A percentile compares a stretch with the other conserved stretches of the same genome.
These are phyloP conservation scores for Ustilago xerochloae DNA, from an alignment of 1,284 basidiomycete genomes.

Conservation along the genomic window DNA sequence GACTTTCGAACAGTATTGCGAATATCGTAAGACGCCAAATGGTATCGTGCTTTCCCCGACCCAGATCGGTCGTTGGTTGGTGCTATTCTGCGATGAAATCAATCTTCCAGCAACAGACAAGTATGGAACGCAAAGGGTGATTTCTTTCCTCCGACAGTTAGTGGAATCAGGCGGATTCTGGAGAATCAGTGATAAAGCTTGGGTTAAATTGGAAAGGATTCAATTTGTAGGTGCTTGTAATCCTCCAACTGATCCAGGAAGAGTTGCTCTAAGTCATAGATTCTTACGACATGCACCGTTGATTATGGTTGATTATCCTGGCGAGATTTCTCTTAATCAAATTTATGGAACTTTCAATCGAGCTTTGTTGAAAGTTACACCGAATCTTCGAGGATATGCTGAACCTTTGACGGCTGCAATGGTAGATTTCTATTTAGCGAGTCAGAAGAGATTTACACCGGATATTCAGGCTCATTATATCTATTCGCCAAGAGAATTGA, in stretches of 20 bases:
- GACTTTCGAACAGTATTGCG: conserved; percentile 99
- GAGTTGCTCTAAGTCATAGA: conserved; percentile 95
- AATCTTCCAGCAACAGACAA: conserved; percentile 97
- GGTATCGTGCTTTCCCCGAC: conserved; percentile 92
- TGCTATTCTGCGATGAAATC: conserved; percentile 99
- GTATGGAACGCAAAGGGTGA: conserved; percentile 98
- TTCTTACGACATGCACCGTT: conserved; percentile 98
- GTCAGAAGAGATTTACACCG: conserved; percentile 92
- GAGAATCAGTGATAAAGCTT: conserved; percentile 92
- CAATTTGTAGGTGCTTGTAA: conserved; percentile 99
- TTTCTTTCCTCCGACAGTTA: conserved; percentile 96
- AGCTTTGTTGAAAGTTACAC: conserved; percentile 93
- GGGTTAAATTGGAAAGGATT: conserved; percentile 97
- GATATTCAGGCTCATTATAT: conserved; percentile 98
- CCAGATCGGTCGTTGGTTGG: conserved; percentile 97
- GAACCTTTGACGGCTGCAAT: conserved; percentile 97
- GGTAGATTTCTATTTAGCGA: conserved; percentile 94
- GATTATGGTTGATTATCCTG: conserved; percentile 99
- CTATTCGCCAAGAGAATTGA: conserved; percentile 98
- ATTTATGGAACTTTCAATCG: conserved; percentile 99
- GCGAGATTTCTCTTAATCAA: conserved; percentile 94
- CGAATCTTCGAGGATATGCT: conserved; percentile 89
- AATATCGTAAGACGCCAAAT: conserved; percentile 97
- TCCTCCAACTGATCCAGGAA: conserved; percentile 98
- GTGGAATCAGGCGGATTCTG: conserved; percentile 96